phyloP scores from a whole-genome alignment of 768 basidiomycete species.

The Collybiopsis luxurians region DNA sequence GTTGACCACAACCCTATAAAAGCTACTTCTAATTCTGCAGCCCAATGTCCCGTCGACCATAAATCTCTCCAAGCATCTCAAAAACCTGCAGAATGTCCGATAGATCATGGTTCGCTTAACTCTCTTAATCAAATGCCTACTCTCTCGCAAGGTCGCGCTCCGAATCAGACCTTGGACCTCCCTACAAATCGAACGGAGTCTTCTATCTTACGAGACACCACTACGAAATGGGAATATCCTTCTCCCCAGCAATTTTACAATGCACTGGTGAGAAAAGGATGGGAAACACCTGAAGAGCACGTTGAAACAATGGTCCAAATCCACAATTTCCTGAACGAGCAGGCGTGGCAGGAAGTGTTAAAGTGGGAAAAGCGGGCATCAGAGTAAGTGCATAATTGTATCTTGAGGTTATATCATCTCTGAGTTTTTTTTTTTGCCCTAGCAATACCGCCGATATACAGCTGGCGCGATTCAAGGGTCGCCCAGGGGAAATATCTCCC shows the following conservation, averaged over 20 bases:
- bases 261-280: constrained; percentile 92
- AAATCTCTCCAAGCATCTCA: constrained; percentile 14
- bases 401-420: constrained; percentile 1
- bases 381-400: constrained; percentile 41
- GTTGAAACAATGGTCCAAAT: constrained; percentile 97
- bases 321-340: constrained; percentile 96
- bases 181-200: constrained; percentile 76
- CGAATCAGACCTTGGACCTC: constrained; percentile 54
- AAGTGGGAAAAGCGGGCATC: constrained; percentile 82
- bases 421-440: constrained; percentile 4
- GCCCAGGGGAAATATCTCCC: constrained; percentile 91
- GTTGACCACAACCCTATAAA: constrained; percentile 10
- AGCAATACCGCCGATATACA: constrained; percentile 65
- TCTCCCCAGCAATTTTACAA: constrained; percentile 98
- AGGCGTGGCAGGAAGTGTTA: constrained; percentile 92
- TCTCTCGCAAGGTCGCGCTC: constrained; percentile 68
- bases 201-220: constrained; percentile 74
- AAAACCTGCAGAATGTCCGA: constrained; percentile 42
- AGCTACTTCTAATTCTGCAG: constrained; percentile 18
- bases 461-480: constrained; percentile 82
- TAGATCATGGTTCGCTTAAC: constrained; percentile 61
- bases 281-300: constrained; percentile 96
- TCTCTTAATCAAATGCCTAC: constrained; percentile 85
- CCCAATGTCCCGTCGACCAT: constrained; percentile 39
- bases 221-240: constrained; percentile 87